Evolutionary conservation across 2,329 filamentous ascomycete genomes (phyloP).

Genomic region (Aspergillus sp.): DNA sequence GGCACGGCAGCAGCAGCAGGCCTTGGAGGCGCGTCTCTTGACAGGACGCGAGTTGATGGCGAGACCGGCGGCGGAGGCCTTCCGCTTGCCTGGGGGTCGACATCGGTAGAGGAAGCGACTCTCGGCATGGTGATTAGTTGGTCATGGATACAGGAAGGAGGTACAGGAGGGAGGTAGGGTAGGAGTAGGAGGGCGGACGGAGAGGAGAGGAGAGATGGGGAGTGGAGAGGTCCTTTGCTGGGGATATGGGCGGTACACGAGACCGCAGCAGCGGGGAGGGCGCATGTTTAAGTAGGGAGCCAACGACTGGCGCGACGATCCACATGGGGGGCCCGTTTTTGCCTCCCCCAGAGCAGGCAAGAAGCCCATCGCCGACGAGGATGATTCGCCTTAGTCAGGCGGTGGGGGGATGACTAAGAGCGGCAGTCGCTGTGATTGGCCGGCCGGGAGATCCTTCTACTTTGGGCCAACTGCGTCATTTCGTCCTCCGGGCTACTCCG

Average conservation of each 20-base stretch:
- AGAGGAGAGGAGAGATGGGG: conserved; percentile 1
- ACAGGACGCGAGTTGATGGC: conserved; percentile 47
- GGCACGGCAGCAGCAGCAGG: conserved; percentile 78
- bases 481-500: too few relatives aligned
- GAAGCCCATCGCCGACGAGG: too few relatives aligned
- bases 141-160: not conserved
- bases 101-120: conserved; percentile 7
- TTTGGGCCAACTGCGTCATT: too few relatives aligned
- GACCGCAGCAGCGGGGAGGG: conserved; percentile 14
- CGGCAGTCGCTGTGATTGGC: too few relatives aligned
- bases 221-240: conserved; percentile 4
- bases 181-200: conserved; percentile 2
- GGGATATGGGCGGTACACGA: conserved; percentile 7
- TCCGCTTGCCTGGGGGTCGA: conserved; percentile 43
- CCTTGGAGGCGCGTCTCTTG: conserved; percentile 82
- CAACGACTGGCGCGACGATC: not conserved
- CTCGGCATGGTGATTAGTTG: conserved; percentile 5
- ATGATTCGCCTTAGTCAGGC: too few relatives aligned
- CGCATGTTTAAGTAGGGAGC: conserved; percentile 22
- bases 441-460: too few relatives aligned
- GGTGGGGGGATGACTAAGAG: too few relatives aligned
- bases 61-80: conserved; percentile 48
- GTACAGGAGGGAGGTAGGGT: not conserved
- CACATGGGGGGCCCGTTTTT: not conserved
- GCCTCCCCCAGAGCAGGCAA: too few relatives aligned